phyloP scores from a whole-genome alignment of 805 yeast genomes.

The Candida schatavii region DNA sequence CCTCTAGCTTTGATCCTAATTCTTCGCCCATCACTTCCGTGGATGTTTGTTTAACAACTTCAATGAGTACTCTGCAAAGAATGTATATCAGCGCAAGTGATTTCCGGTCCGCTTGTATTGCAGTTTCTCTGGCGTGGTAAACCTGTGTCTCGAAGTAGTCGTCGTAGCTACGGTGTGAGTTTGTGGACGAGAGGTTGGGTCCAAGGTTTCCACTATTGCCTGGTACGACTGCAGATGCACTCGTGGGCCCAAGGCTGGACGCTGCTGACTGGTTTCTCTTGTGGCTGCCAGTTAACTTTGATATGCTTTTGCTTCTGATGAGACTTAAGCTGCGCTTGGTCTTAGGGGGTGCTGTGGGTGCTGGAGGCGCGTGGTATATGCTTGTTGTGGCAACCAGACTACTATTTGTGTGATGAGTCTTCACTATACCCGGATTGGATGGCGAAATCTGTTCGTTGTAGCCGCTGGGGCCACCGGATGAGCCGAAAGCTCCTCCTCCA shows the following conservation, averaged over 20 bases:
- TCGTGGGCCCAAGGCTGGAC: constrained; percentile 21
- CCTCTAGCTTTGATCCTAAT: constrained; percentile 80
- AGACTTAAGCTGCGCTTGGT: constrained; percentile 40
- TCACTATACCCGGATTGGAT: constrained; percentile 13
- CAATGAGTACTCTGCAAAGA: constrained; percentile 86
- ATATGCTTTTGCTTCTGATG: constrained; percentile 38
- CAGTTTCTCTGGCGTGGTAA: constrained; percentile 55
- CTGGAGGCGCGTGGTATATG: not conserved
- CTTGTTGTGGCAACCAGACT: not conserved
- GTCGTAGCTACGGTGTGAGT: not conserved
- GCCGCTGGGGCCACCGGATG: constrained; percentile 4
- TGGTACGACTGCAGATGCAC: no score
- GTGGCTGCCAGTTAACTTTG: constrained; percentile 35
- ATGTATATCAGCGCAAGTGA: constrained; percentile 84
- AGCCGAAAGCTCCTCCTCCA: not conserved
- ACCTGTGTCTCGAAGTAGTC: constrained; percentile 29
- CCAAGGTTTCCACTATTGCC: no score
- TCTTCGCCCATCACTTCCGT: constrained; percentile 72
- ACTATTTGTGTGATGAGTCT: constrained; percentile 9
- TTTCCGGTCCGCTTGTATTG: constrained; percentile 82
- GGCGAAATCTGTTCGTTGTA: constrained; percentile 7
- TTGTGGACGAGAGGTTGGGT: not conserved
- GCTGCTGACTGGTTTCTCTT: constrained; percentile 51
- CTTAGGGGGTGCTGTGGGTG: constrained; percentile 6
- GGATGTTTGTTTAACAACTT: constrained; percentile 86